Conservation (phyloP, 2,329 filamentous ascomycete species). For the Chaetomiaceae sp. region DNA sequence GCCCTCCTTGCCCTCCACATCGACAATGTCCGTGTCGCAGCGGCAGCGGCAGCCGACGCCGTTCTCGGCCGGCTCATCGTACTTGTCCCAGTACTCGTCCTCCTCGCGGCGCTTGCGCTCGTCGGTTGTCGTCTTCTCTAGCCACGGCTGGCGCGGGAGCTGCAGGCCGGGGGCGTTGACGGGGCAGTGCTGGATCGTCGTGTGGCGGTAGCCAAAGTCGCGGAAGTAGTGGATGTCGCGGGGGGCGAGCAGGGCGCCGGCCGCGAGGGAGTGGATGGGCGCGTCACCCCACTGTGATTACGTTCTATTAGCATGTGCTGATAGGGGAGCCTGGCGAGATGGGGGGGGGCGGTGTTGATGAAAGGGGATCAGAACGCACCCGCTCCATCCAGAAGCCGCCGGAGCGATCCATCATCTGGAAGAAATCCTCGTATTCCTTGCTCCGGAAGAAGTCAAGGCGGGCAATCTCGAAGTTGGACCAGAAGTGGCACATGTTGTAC, state of each 20-base stretch:
- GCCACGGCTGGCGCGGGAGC: conserved; percentile 69
- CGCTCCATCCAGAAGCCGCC: conserved; percentile 99
- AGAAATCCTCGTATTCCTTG: conserved; percentile 96
- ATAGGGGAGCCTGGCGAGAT: too few relatives aligned
- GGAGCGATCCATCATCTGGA: conserved; percentile 96
- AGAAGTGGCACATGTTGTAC: conserved; percentile 99
- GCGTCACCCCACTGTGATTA: conserved; percentile 84
- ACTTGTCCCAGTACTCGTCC: conserved; percentile 91
- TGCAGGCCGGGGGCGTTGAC: conserved; percentile 90
- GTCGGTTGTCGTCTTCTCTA: conserved; percentile 74
- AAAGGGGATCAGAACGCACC: conserved; percentile 43
- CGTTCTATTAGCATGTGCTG: neutral
- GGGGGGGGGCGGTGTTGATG: neutral
- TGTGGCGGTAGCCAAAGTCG: conserved; percentile 96
- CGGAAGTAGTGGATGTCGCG: conserved; percentile 97
- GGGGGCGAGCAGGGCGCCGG: conserved; percentile 75
- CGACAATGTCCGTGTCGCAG: conserved; percentile 95
- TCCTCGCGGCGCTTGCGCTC: conserved; percentile 83
- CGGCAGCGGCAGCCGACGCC: conserved; percentile 94
- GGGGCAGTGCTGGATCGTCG: conserved; percentile 96
- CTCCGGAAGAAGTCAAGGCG: conserved; percentile 92
- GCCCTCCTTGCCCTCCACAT: conserved; percentile 95
- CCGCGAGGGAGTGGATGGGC: conserved; percentile 94
- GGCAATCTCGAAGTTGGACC: conserved; percentile 99
- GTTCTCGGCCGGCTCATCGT: conserved; percentile 83